Evolutionary conservation across 2,329 filamentous ascomycete genomes (phyloP).

Genomic region (Simplicillium aogashimaense): DNA sequence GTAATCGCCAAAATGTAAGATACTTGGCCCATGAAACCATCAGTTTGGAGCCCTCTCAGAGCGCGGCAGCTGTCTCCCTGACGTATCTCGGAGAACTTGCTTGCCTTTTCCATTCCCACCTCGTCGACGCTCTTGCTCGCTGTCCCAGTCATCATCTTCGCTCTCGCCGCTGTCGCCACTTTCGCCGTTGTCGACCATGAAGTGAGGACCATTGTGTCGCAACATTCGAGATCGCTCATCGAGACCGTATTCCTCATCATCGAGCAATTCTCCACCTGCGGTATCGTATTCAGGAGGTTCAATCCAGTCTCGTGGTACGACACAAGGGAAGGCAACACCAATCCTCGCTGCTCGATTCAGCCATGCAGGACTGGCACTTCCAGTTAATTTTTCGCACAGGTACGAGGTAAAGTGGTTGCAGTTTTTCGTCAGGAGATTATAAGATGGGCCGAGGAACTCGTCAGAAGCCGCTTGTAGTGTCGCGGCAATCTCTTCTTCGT

Average conservation of each 20-base stretch:
- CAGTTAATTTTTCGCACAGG: slow-evolving; percentile 64
- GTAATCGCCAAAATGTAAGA: neutral
- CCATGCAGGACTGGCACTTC: slow-evolving; percentile 61
- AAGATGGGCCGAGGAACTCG: slow-evolving; percentile 64
- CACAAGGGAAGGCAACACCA: slow-evolving; percentile 69
- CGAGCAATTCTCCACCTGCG: slow-evolving; percentile 59
- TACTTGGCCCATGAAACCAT: neutral
- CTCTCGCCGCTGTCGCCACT: slow-evolving; percentile 3
- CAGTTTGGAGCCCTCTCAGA: slow-evolving; percentile 38
- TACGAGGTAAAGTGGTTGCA: slow-evolving; percentile 84
- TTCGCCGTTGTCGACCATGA: slow-evolving; percentile 11
- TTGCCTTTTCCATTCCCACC: slow-evolving; percentile 33
- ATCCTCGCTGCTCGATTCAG: slow-evolving; percentile 79
- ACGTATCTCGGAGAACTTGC: slow-evolving; percentile 30
- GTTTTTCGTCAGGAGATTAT: slow-evolving; percentile 75
- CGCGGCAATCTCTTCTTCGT: slow-evolving; percentile 58
- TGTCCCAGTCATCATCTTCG: slow-evolving; percentile 29
- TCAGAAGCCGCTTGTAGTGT: slow-evolving; percentile 61
- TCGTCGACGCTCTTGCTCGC: slow-evolving; percentile 32
- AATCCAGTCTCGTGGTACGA: slow-evolving; percentile 77
- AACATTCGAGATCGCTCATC: slow-evolving; percentile 53
- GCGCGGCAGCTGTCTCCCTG: slow-evolving; percentile 38
- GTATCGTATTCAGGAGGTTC: slow-evolving; percentile 67
- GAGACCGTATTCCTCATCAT: slow-evolving; percentile 37
- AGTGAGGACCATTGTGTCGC: slow-evolving; percentile 22